Evolutionary conservation across 352 stramenopile genomes (phyloP).

Genomic region (Aphanomyces cochlioides): DNA sequence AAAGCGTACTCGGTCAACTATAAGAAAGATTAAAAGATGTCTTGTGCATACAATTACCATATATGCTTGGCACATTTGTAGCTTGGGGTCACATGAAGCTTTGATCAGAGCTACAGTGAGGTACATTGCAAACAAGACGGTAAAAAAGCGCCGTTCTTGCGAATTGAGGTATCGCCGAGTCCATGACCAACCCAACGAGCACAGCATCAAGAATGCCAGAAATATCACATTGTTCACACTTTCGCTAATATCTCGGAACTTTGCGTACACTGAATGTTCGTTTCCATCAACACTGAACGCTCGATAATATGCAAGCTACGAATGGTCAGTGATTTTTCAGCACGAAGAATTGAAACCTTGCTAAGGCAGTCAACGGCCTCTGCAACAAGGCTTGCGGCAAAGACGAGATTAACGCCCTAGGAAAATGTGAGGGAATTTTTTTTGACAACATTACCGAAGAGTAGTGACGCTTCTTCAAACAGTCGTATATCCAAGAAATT

Average conservation of each 20-base stretch:
- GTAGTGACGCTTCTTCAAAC: conserved; percentile 40
- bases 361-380: conserved; percentile 50
- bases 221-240: conserved; percentile 39
- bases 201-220: conserved; percentile 47
- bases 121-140: conserved; percentile 43
- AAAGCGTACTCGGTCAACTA: conserved; percentile 57
- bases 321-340: not conserved
- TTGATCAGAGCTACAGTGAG: conserved; percentile 43
- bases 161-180: conserved; percentile 45
- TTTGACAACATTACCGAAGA: conserved; percentile 36
- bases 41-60: conserved; percentile 28
- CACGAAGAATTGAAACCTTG: conserved; percentile 34
- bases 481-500: conserved; percentile 50
- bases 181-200: conserved; percentile 63
- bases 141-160: conserved; percentile 42
- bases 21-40: not conserved
- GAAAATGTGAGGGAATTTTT: not conserved
- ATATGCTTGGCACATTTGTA: conserved; percentile 54
- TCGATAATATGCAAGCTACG: conserved; percentile 47
- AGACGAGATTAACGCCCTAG: conserved; percentile 52
- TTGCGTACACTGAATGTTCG: conserved; percentile 36
- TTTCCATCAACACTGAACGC: conserved; percentile 43
- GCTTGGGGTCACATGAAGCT: conserved; percentile 41
- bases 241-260: conserved; percentile 38
- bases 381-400: conserved; percentile 48